A percentile compares a stretch with the other conserved stretches of the same genome.
Evolutionary conservation across 805 yeast species (phyloP).

Genomic region (Saccharomyces jurei): DNA sequence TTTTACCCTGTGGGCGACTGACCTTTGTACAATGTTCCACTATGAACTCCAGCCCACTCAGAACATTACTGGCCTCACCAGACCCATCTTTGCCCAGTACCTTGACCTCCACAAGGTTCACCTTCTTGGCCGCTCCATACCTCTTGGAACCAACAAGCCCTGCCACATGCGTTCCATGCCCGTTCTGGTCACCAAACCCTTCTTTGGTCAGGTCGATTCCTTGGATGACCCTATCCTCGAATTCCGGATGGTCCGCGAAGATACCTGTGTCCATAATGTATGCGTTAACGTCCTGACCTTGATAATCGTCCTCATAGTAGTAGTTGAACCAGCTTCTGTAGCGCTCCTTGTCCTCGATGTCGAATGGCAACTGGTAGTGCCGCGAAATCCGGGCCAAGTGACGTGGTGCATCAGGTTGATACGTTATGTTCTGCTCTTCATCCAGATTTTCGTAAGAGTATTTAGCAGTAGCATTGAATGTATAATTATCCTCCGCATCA

Average conservation of each 20-base stretch:
- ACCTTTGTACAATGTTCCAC: constrained; percentile 45
- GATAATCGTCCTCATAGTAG: constrained; percentile 37
- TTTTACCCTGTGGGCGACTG: constrained; percentile 14
- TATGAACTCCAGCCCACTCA: constrained; percentile 60
- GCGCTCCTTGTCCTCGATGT: constrained; percentile 11
- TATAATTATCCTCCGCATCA: background rate
- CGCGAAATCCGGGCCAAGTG: constrained; percentile 62
- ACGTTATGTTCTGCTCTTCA: background rate
- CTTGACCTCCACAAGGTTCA: constrained; percentile 61
- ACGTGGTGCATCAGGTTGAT: constrained; percentile 47
- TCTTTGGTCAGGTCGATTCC: constrained; percentile 60
- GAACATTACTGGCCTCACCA: constrained; percentile 59
- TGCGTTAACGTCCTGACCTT: constrained; percentile 58
- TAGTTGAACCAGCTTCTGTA: constrained; percentile 33
- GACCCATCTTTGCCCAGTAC: constrained; percentile 61
- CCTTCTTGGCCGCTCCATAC: constrained; percentile 76
- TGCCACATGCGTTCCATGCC: constrained; percentile 94
- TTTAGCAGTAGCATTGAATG: background rate
- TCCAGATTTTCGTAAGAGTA: constrained; percentile 1
- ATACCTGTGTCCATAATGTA: constrained; percentile 85
- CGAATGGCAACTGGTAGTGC: constrained; percentile 30
- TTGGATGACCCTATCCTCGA: constrained; percentile 50
- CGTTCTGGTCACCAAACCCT: constrained; percentile 58
- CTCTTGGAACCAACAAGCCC: constrained; percentile 74
- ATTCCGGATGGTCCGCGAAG: constrained; percentile 48